Percentiles rank a stretch among this genome's conserved stretches.
Evolutionary conservation across 1,284 basidiomycete species (phyloP).

Genomic region (Testicularia cyperi): DNA sequence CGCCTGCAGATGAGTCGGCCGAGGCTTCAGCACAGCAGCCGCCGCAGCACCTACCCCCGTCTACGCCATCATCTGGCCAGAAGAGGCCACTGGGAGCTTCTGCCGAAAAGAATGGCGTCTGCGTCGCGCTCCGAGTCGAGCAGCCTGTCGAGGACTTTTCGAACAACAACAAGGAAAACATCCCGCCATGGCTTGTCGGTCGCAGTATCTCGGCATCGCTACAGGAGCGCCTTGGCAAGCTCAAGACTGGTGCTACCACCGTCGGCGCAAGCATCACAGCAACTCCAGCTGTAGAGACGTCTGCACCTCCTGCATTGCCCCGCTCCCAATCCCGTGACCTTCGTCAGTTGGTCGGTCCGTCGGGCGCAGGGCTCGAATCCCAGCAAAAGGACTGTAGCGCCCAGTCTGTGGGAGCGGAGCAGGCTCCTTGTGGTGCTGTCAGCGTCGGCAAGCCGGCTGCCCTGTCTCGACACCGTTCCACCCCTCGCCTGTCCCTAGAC

Average conservation of each 20-base stretch:
- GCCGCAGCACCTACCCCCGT: constrained; percentile 15
- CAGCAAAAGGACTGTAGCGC: too few relatives aligned
- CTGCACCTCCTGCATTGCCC: not conserved
- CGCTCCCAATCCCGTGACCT: constrained; percentile 10
- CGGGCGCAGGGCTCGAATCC: constrained; percentile 20
- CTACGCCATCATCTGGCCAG: too few relatives aligned
- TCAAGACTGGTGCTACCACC: too few relatives aligned
- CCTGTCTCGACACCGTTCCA: constrained; percentile 26
- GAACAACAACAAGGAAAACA: constrained; percentile 40
- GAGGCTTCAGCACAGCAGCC: not conserved
- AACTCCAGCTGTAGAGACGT: constrained; percentile 2
- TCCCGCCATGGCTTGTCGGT: constrained; percentile 28
- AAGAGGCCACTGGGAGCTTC: too few relatives aligned
- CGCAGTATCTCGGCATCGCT: not conserved
- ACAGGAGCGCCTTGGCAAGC: constrained; percentile 9
- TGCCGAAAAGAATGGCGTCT: too few relatives aligned
- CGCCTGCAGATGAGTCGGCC: constrained; percentile 1
- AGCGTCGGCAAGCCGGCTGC: too few relatives aligned
- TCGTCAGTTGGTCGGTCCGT: constrained; percentile 19
- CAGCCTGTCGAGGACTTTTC: constrained; percentile 16
- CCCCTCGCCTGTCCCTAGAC: constrained; percentile 28
- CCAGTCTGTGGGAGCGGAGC: too few relatives aligned
- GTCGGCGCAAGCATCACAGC: too few relatives aligned
- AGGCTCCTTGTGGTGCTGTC: too few relatives aligned
- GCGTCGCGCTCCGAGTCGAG: too few relatives aligned